Conservation (phyloP, 345 rosid genomes). For the Raphanus sativus region DNA sequence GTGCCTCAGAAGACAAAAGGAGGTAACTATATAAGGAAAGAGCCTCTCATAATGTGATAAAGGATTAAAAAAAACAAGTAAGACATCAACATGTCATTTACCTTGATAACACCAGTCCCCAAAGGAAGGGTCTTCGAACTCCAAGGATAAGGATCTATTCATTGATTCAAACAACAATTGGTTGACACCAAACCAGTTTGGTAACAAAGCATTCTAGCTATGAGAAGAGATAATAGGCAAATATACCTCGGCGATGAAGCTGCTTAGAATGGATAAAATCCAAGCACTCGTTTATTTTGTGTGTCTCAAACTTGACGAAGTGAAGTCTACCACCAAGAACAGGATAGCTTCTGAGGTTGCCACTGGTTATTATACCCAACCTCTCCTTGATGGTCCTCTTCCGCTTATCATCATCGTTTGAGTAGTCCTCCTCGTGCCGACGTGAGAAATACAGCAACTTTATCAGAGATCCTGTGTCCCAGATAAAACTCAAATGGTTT, state of each 20-base stretch:
- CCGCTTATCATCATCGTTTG: conserved; percentile 63
- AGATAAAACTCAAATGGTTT: background rate
- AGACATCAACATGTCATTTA: conserved; percentile 1
- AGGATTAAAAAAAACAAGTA: background rate
- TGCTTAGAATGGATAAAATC: conserved; percentile 95
- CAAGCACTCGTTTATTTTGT: conserved; percentile 84
- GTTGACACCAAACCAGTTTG: background rate
- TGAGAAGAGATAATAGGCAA: background rate
- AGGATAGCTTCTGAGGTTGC: conserved; percentile 85
- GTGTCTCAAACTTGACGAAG: conserved; percentile 90
- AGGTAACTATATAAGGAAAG: background rate
- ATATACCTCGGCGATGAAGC: conserved; percentile 74
- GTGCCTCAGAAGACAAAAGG: background rate
- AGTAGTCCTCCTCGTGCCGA: conserved; percentile 64
- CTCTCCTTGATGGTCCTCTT: conserved; percentile 76
- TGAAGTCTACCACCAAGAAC: conserved; percentile 98
- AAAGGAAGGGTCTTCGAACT: conserved; percentile 37
- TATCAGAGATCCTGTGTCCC: conserved; percentile 85
- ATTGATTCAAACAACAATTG: background rate
- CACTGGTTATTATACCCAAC: conserved; percentile 67
- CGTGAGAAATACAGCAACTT: conserved; percentile 92
- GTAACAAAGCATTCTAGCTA: background rate
- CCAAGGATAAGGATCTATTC: conserved; percentile 43
- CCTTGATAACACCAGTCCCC: conserved; percentile 45
- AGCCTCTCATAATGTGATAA: background rate